phyloP scores from a whole-genome alignment of 768 basidiomycete species.

The Leccinellum rugosiceps region DNA sequence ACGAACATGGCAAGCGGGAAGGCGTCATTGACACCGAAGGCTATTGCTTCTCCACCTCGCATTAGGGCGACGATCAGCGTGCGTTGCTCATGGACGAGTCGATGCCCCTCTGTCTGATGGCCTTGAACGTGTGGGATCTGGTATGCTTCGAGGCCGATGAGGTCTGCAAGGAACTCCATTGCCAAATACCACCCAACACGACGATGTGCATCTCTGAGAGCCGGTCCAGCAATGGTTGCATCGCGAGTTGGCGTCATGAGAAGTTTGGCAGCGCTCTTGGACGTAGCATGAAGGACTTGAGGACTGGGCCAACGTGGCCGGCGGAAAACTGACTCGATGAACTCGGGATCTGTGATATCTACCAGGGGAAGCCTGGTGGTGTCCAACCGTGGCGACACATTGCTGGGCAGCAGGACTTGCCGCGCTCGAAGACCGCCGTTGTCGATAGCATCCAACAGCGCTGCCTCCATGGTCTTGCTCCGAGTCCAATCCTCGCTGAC shows the following conservation, averaged over 20 bases:
- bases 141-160: slow-evolving; percentile 15
- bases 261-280: slow-evolving; percentile 11
- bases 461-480: slow-evolving; percentile 11
- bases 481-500: slow-evolving; percentile 11
- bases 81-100: slow-evolving; percentile 11
- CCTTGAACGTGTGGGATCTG: slow-evolving; percentile 14
- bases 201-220: slow-evolving; percentile 16
- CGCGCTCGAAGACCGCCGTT: slow-evolving; percentile 11
- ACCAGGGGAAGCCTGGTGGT: slow-evolving; percentile 14
- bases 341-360: slow-evolving; percentile 14
- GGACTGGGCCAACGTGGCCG: slow-evolving; percentile 9
- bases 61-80: slow-evolving; percentile 14
- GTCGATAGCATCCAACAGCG: slow-evolving; percentile 12
- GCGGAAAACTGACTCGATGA: slow-evolving; percentile 12
- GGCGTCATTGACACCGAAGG: slow-evolving; percentile 12
- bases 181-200: slow-evolving; percentile 16
- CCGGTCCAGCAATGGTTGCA: slow-evolving; percentile 13
- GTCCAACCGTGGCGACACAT: slow-evolving; percentile 10
- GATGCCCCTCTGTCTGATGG: slow-evolving; percentile 14
- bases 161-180: slow-evolving; percentile 16
- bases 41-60: slow-evolving; percentile 15
- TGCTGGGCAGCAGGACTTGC: slow-evolving; percentile 13
- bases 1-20: slow-evolving; percentile 15
- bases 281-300: slow-evolving; percentile 13
- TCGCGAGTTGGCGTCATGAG: slow-evolving; percentile 14